Percentiles rank a stretch among this genome's conserved stretches.
Evolutionary conservation across 164 flowering plant genomes (phyloP).

Genomic region (Vitis amurensis): DNA sequence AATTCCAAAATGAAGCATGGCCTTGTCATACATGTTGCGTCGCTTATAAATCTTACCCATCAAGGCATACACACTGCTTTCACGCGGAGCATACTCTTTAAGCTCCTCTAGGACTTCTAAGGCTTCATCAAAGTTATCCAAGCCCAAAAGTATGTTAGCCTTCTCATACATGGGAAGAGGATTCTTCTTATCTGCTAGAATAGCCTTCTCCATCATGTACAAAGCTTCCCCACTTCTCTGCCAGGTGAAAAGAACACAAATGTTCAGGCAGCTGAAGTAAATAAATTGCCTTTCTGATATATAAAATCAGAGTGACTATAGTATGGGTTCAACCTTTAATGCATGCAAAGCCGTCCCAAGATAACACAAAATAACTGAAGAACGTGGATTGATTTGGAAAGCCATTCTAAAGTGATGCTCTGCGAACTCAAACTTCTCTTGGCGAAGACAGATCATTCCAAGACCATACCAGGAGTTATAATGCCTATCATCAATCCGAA

Average conservation of each 20-base stretch:
- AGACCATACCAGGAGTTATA: conserved; percentile 98
- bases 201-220: conserved; percentile 85
- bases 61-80: conserved; percentile 94
- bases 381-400: conserved; percentile 79
- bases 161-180: conserved; percentile 97
- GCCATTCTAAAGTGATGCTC: conserved; percentile 96
- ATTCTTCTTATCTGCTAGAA: conserved; percentile 84
- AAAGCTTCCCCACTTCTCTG: conserved; percentile 89
- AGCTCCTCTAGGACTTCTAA: conserved; percentile 83
- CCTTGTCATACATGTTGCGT: conserved; percentile 66
- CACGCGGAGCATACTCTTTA: conserved; percentile 87
- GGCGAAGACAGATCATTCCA: conserved; percentile 90
- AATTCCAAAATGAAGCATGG: conserved; percentile 91
- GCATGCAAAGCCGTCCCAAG: conserved; percentile 94
- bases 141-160: conserved; percentile 78
- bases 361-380: conserved; percentile 95
- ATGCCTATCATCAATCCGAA: conserved; percentile 78
- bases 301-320: not conserved
- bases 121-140: conserved; percentile 76
- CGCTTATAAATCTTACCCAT: conserved; percentile 91
- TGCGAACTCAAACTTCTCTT: conserved; percentile 90
- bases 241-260: conserved; percentile 3
- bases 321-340: conserved; percentile 53
- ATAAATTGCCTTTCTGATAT: not conserved
- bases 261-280: not conserved